A percentile compares a stretch with the other conserved stretches of the same genome.
Evolutionary conservation across 2,329 filamentous ascomycete species (phyloP).

Genomic region (Plectosphaerella cucumerina): DNA sequence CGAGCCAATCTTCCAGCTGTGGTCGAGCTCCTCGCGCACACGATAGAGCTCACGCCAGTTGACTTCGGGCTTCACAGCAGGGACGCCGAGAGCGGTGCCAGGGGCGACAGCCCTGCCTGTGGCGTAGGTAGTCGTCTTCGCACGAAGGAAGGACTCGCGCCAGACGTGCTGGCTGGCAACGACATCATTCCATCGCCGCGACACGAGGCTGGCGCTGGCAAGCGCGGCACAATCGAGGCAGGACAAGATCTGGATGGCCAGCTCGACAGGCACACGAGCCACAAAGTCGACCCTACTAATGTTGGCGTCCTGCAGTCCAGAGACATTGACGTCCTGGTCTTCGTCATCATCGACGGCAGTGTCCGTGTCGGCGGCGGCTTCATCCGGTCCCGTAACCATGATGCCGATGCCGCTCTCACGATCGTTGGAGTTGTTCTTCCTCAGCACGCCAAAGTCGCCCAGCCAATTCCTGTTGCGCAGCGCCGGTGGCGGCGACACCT

Average conservation of each 20-base stretch:
- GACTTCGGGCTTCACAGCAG: conserved; percentile 52
- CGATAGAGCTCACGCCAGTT: conserved; percentile 86
- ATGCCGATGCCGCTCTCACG: conserved; percentile 64
- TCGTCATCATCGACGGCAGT: conserved; percentile 24
- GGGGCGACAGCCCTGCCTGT: conserved; percentile 48
- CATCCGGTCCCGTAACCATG: conserved; percentile 34
- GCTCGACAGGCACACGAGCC: conserved; percentile 48
- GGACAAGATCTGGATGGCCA: conserved; percentile 55
- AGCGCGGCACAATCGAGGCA: conserved; percentile 51
- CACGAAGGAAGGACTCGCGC: conserved; percentile 58
- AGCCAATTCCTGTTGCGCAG: conserved; percentile 37
- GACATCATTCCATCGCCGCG: conserved; percentile 42
- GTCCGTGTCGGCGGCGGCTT: conserved; percentile 31
- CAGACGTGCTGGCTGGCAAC: conserved; percentile 55
- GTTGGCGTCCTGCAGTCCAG: conserved; percentile 22
- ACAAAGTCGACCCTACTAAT: conserved; percentile 58
- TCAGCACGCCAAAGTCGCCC: conserved; percentile 32
- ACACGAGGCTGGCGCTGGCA: conserved; percentile 45
- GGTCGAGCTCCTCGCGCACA: conserved; percentile 69
- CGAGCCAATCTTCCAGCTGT: conserved; percentile 74
- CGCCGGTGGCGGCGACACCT: conserved; percentile 34
- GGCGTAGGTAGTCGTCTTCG: conserved; percentile 58
- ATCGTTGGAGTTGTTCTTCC: conserved; percentile 35
- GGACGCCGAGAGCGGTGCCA: conserved; percentile 54
- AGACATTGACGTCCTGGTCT: conserved; percentile 20